Conservation (phyloP, 345 rosid species). For the Acer campestre region DNA sequence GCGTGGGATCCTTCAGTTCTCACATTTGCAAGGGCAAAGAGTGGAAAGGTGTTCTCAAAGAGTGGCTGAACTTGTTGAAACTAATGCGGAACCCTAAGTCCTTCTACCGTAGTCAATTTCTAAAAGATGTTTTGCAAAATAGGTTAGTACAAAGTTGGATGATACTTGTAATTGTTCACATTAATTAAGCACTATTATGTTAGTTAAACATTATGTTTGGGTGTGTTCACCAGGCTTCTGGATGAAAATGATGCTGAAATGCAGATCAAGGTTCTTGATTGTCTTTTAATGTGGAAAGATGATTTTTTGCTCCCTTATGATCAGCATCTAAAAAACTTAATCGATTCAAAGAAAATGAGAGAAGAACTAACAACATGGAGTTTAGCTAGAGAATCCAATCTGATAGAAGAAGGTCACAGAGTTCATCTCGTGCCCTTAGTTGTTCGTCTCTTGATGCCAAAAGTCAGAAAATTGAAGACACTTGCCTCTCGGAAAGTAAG, state of each 20-base stretch:
- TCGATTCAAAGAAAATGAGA: slow-evolving; percentile 65
- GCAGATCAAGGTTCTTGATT: slow-evolving; percentile 82
- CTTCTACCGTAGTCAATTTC: slow-evolving; percentile 54
- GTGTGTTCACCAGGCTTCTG: slow-evolving; percentile 61
- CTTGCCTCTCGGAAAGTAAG: slow-evolving; percentile 87
- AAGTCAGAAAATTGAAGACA: slow-evolving; percentile 79
- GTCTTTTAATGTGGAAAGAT: slow-evolving; percentile 77
- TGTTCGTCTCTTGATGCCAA: slow-evolving; percentile 73
- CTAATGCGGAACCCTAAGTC: slow-evolving; percentile 69
- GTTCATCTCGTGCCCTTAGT: slow-evolving; percentile 60
- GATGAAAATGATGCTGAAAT: slow-evolving; percentile 85
- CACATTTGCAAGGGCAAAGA: slow-evolving; percentile 67
- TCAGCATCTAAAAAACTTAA: slow-evolving; percentile 75
- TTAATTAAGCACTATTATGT: not conserved
- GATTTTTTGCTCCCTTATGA: slow-evolving; percentile 71
- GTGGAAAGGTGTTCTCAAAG: slow-evolving; percentile 75
- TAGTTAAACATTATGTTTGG: slow-evolving; percentile 15
- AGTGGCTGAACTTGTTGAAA: slow-evolving; percentile 83
- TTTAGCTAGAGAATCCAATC: slow-evolving; percentile 58
- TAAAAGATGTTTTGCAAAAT: slow-evolving; percentile 69
- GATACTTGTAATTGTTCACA: slow-evolving; percentile 10
- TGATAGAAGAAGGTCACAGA: slow-evolving; percentile 67
- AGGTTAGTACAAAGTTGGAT: slow-evolving; percentile 53
- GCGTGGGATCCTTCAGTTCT: slow-evolving; percentile 60
- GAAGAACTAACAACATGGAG: slow-evolving; percentile 91